These are phyloP conservation scores for Fimicolochytrium jonesii DNA, from an alignment of 192 early-diverging fungal species.

Conservation along the genomic window DNA sequence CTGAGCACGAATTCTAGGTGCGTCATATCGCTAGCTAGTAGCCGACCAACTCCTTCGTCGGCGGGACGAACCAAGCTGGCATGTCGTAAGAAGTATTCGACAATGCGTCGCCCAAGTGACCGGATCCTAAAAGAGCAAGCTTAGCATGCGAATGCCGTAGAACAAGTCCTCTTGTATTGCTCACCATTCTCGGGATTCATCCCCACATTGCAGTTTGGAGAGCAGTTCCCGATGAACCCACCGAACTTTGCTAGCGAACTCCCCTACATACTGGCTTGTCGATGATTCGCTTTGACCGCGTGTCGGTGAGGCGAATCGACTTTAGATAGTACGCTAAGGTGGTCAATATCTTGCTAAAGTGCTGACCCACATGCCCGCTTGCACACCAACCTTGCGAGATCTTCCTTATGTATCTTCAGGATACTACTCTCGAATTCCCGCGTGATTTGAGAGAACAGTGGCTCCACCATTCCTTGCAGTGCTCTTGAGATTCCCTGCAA, in stretches of 20 bases:
- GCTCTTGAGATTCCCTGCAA: constrained; percentile 47
- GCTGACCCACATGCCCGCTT: too few relatives aligned
- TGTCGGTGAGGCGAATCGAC: not conserved
- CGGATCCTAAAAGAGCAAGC: constrained; percentile 38
- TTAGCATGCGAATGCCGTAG: too few relatives aligned
- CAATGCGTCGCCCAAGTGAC: constrained; percentile 34
- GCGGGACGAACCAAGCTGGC: constrained; percentile 57
- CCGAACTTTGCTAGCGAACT: constrained; percentile 52
- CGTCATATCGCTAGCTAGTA: constrained; percentile 66
- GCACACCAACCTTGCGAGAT: constrained; percentile 46
- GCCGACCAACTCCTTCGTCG: constrained; percentile 60
- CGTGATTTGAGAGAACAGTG: constrained; percentile 46
- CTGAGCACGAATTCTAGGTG: constrained; percentile 67
- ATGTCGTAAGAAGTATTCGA: constrained; percentile 65
- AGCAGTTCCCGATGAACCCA: constrained; percentile 59
- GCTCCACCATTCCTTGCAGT: constrained; percentile 52
- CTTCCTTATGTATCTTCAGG: constrained; percentile 64
- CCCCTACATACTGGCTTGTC: constrained; percentile 54
- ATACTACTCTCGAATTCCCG: constrained; percentile 52
- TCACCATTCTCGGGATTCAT: constrained; percentile 59
- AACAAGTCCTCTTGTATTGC: too few relatives aligned
- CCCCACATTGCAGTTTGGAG: constrained; percentile 53
- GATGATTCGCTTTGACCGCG: constrained; percentile 30
- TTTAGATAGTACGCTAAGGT: too few relatives aligned
- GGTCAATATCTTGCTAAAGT: too few relatives aligned